Percentiles rank a stretch among this genome's conserved stretches.
phyloP scores from a whole-genome alignment of 371 early-diverging fungal genomes.

The Rhizopus arrhizus region DNA sequence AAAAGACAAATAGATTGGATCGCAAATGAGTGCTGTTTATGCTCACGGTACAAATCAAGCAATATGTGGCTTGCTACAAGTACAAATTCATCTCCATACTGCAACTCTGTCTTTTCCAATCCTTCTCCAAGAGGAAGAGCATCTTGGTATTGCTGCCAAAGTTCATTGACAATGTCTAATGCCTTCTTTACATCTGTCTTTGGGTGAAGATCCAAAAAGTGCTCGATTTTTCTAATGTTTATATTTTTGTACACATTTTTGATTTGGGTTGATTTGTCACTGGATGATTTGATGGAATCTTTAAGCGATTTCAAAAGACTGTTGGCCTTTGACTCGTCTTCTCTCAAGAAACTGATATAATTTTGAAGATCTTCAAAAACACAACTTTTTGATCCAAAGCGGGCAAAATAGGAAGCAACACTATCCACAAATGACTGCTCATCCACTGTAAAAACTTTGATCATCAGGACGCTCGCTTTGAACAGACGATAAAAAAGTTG shows the following conservation, averaged over 20 bases:
- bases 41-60: conserved; percentile 54
- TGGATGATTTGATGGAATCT: conserved; percentile 34
- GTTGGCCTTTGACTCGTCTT: conserved; percentile 27
- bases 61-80: conserved; percentile 67
- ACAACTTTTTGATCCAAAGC: conserved; percentile 71
- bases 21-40: conserved; percentile 28
- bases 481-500: neutral
- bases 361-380: conserved; percentile 79
- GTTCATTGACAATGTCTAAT: conserved; percentile 39
- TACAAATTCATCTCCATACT: conserved; percentile 80
- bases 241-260: conserved; percentile 50
- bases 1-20: conserved; percentile 68
- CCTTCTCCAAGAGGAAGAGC: conserved; percentile 67
- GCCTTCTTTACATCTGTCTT: conserved; percentile 17
- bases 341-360: conserved; percentile 53
- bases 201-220: conserved; percentile 46
- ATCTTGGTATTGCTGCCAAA: conserved; percentile 60
- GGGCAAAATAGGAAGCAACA: conserved; percentile 62
- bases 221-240: conserved; percentile 60
- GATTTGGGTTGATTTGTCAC: conserved; percentile 29
- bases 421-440: conserved; percentile 39
- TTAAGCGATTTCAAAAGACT: conserved; percentile 42
- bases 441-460: conserved; percentile 21
- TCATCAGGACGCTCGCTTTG: too few species aligned
- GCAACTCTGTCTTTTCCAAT: conserved; percentile 73